Conservation (phyloP, 169 alveolate species). For the Cryptosporidium baileyi region DNA sequence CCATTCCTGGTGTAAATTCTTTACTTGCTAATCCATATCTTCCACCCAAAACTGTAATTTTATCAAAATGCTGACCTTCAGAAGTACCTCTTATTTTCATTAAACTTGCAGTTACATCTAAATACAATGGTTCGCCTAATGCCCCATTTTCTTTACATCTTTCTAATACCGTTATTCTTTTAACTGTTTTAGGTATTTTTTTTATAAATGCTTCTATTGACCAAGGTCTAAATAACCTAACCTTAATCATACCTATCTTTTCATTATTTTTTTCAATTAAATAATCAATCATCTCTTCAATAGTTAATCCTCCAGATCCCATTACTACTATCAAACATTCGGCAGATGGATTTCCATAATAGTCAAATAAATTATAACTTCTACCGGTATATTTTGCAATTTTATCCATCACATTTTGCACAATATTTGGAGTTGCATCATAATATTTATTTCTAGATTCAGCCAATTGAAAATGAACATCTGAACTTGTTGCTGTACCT, state of each 20-base stretch:
- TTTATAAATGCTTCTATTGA: slow-evolving; percentile 71
- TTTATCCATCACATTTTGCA: slow-evolving; percentile 70
- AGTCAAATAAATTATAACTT: slow-evolving; percentile 71
- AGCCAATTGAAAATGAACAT: slow-evolving; percentile 74
- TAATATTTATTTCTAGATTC: slow-evolving; percentile 76
- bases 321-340: slow-evolving; percentile 70
- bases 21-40: slow-evolving; percentile 76
- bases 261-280: slow-evolving; percentile 36
- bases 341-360: slow-evolving; percentile 73
- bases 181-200: slow-evolving; percentile 70
- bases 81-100: slow-evolving; percentile 63
- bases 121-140: slow-evolving; percentile 75
- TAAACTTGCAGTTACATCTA: slow-evolving; percentile 72
- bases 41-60: slow-evolving; percentile 71
- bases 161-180: slow-evolving; percentile 73
- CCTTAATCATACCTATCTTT: slow-evolving; percentile 73
- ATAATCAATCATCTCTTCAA: slow-evolving; percentile 70
- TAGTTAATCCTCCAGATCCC: slow-evolving; percentile 77
- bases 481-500: slow-evolving; percentile 77
- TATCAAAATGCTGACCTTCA: neutral
- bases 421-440: slow-evolving; percentile 72
- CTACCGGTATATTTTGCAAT: slow-evolving; percentile 73
- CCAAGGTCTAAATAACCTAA: slow-evolving; percentile 78
- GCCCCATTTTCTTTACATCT: slow-evolving; percentile 75
- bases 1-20: slow-evolving; percentile 78